Base-by-base conservation (phyloP, 1,139 yeast species). In the Kurtzmaniella natalensis region DNA sequence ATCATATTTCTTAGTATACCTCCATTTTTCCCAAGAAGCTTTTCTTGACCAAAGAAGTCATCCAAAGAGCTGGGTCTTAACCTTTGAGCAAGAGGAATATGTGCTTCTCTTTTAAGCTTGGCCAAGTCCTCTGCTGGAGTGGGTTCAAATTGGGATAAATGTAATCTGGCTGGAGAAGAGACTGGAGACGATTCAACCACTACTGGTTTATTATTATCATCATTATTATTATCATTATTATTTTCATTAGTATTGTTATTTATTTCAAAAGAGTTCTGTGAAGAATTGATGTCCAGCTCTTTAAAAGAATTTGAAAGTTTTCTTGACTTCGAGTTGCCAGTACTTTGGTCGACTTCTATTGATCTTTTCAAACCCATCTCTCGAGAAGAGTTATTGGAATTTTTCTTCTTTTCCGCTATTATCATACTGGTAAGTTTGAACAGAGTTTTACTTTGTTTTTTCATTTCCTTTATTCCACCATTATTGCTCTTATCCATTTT, bases 31-130 rank as follows among this genome's bases (percentile, higher is more conserved):
- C 94, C 95, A 1, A 92, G 76, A 11, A 92, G 59, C 53, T 86
- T 89, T 35, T 76, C 76, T 55, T 92, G 97, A 0, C 99, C 99
- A 32, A 81, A 75, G 47, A 83, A 92, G 18, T 87, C 95, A 18
- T 76, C 78, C 15, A 92, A 57, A 0, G 72, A 61, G 27, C 65
- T 66, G 0, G 99, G 99, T 13, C 97, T 68, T 18, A 88, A 70
- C 37, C 86, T 70, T 51, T 92, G 97, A 4, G 96, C 94, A 14
- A 92, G 59, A 0, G 98, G 98, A n/a, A 76, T 48, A 28, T 64
- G 64, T 0, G 76, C 56, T 18, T 74, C 75, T 31, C 71, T 59
- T 40, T 59, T 66, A 20, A 81, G 48, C 32, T 63, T 50, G 3
- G 38, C 32, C 1, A 47, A 18, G 18, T 48, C 51, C 36, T 18